Conservation (phyloP, 495 filamentous ascomycete species). For the Neurospora intermedia region DNA sequence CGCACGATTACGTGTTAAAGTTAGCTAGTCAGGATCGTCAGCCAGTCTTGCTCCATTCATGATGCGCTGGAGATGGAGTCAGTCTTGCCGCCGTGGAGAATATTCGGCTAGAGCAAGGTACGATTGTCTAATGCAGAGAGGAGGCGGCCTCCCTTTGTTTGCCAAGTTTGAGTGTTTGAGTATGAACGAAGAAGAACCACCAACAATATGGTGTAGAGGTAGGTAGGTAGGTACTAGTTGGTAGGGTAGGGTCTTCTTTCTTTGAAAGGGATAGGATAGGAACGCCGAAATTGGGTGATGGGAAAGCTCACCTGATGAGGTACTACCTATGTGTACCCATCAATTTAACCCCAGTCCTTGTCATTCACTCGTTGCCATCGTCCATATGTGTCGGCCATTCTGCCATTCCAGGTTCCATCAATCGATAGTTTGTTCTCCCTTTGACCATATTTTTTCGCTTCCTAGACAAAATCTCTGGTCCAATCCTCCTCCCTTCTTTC, state of each 20-base stretch:
- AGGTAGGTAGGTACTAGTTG: neutral
- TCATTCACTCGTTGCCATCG: too few relatives aligned
- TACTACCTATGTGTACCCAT: too few relatives aligned
- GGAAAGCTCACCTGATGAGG: neutral
- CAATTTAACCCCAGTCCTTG: too few relatives aligned
- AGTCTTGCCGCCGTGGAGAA: neutral
- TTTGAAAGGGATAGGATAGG: neutral
- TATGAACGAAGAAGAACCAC: neutral
- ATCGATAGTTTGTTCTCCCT: neutral
- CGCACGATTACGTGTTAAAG: neutral
- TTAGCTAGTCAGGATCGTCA: neutral
- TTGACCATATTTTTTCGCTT: neutral
- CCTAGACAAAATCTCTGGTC: neutral
- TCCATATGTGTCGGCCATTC: neutral
- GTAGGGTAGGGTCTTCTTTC: neutral
- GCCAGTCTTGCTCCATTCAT: neutral
- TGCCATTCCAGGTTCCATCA: neutral
- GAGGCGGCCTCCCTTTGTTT: neutral
- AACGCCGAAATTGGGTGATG: neutral
- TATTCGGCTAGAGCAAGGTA: neutral
- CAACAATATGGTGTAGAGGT: neutral
- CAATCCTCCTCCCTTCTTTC: neutral
- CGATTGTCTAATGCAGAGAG: neutral
- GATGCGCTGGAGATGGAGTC: neutral
- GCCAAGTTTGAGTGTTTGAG: neutral